Evolutionary conservation across 1,139 yeast genomes (phyloP), one percentile per base, ranked within the genome.

Genomic region (Candida tropicalis): DNA sequence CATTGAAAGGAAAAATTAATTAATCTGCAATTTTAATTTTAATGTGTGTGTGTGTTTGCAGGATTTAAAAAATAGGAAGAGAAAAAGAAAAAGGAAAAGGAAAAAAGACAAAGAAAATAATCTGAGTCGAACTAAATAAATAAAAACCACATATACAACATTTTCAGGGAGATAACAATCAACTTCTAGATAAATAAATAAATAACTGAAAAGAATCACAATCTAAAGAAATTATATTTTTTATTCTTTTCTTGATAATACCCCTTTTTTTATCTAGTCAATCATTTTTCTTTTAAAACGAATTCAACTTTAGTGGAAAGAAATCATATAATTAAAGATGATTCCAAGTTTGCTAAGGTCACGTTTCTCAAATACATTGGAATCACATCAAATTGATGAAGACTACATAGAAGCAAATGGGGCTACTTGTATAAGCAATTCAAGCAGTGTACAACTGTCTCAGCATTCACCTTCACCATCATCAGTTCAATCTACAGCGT

Each of bases 351-450:
- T 61, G 5, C 41, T 66, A 26, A 55, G 71, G 44, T 57, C 58
- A 40, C 49, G 72, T 36, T 58, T 68, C 40, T 52, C 60, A 42
- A 60, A 54, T 44, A 59, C 60, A 17, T 57, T 66, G 15, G 69
- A 63, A 40, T 64, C 70, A 9, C 68, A 67, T 48, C 69, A 65
- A 38, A 57, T 67, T 3, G 73, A 67, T 35, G 73, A 68, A 36
- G 73, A 68, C 44, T 67, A 65, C 43, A 53, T 66, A 1, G 45
- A 47, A 4, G 55, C 24, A 20, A 13, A 60, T 8, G 48, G 57
- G n/a, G 12, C 35, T 10, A 18, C 35, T 5, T 11, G 22, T 10
- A 13, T 13, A 10, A 18, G 16, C 16, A 31, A 31, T n/a, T 31
- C 35, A 5, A 23, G 12, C 16, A 18, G 25, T 7, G 27, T 7